A percentile compares a stretch with the other conserved stretches of the same genome.
These are phyloP conservation scores for Crithidia acanthocephali DNA, from an alignment of 208 protist species.

Conservation along the genomic window DNA sequence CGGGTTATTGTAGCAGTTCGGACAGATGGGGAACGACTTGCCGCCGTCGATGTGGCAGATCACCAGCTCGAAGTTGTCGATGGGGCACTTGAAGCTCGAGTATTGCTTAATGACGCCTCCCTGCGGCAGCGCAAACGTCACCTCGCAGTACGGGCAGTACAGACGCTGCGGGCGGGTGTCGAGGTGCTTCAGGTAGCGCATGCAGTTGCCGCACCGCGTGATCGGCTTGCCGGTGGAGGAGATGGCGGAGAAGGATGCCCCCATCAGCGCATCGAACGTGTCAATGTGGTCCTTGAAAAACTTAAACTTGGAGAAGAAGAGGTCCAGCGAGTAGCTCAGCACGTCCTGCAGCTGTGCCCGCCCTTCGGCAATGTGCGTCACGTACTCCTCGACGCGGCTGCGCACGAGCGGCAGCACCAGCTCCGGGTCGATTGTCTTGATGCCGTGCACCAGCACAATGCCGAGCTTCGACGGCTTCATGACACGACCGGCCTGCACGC, in stretches of 20 bases:
- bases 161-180: constrained; percentile 86
- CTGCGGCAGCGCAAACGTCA: constrained; percentile 91
- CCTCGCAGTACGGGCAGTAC: constrained; percentile 95
- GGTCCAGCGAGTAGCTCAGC: constrained; percentile 73
- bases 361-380: constrained; percentile 93
- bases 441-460: constrained; percentile 93
- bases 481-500: constrained; percentile 75
- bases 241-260: constrained; percentile 93
- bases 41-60: constrained; percentile 90
- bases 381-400: constrained; percentile 93
- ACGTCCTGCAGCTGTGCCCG: constrained; percentile 82
- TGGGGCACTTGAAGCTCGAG: constrained; percentile 85
- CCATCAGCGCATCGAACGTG: constrained; percentile 94
- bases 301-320: constrained; percentile 92
- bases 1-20: constrained; percentile 96
- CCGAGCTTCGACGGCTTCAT: constrained; percentile 96
- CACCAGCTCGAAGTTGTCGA: constrained; percentile 95
- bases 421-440: constrained; percentile 94
- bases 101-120: constrained; percentile 90
- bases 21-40: constrained; percentile 92
- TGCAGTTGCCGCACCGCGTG: constrained; percentile 93
- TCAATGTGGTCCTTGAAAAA: constrained; percentile 94
- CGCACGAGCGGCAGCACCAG: constrained; percentile 93
- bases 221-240: constrained; percentile 81
- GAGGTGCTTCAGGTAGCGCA: constrained; percentile 91